phyloP scores from a whole-genome alignment of 1,284 basidiomycete genomes.

The Phellinidium pouzarii region DNA sequence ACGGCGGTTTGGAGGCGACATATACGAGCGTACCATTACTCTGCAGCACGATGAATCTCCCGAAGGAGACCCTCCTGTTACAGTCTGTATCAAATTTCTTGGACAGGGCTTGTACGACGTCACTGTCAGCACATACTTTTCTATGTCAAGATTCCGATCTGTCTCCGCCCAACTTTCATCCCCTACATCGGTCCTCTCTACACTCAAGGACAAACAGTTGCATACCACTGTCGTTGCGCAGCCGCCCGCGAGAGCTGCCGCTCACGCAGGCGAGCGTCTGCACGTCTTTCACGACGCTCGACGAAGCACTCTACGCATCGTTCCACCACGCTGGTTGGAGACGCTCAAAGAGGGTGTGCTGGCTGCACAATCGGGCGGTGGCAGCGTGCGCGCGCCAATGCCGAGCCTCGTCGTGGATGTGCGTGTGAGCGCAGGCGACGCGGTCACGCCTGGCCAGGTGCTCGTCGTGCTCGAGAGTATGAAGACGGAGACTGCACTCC shows the following conservation, averaged over 20 bases:
- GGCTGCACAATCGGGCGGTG: conserved; percentile 37
- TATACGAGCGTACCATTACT: conserved; percentile 51
- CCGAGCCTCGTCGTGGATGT: conserved; percentile 86
- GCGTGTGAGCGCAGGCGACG: conserved; percentile 66
- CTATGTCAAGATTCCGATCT: conserved; percentile 37
- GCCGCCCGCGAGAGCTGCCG: conserved; percentile 46
- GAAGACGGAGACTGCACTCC: conserved; percentile 90
- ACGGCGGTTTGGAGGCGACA: conserved; percentile 72
- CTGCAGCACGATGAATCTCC: conserved; percentile 46
- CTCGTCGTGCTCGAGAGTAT: conserved; percentile 88
- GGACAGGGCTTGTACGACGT: conserved; percentile 47
- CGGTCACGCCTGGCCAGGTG: conserved; percentile 74
- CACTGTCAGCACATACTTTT: conserved; percentile 34
- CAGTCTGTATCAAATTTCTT: conserved; percentile 42
- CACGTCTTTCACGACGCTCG: conserved; percentile 57
- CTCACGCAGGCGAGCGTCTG: conserved; percentile 52
- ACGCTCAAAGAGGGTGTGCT: conserved; percentile 53
- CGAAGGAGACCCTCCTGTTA: conserved; percentile 26
- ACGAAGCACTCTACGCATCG: conserved; percentile 54
- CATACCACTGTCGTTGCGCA: conserved; percentile 72
- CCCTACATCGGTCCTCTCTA: conserved; percentile 43
- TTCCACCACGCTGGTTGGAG: conserved; percentile 60
- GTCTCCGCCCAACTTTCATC: conserved; percentile 51
- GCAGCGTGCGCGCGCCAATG: conserved; percentile 58
- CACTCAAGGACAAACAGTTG: conserved; percentile 39